Evolutionary conservation across 2,329 filamentous ascomycete species (phyloP), one percentile per base, ranked within the genome.

Genomic region (Ophiostoma sp.): DNA sequence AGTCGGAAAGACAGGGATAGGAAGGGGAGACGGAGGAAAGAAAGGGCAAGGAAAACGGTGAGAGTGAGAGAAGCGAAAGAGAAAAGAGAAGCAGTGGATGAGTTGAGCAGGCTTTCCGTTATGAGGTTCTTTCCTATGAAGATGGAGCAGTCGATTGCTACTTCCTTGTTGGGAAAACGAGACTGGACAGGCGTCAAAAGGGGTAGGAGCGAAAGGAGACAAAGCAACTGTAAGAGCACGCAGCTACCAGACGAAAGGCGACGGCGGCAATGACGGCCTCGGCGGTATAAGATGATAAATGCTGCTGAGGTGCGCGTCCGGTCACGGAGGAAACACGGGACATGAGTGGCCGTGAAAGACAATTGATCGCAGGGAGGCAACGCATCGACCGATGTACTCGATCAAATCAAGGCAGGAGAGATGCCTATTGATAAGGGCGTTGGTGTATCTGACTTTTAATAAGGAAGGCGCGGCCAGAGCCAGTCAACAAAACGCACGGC

Each of bases 331-430:
- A n/a, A n/a, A 2, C n/a, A 40, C 27, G 14, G 5, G 36, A 40
- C 5, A 62, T 62, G 27, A 27, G 27, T 27, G 27, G 27, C 2
- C 27, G 27, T 27, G 27, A 27, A 27, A 27, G 27, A 27, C 27
- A 62, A 5, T 62, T 55, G 14, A 62, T 63, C n/a, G 38, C 40
- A 63, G 40, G 60, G 60, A 42, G 60, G 60, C 60, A 63, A 63
- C 42, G 3, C 38, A 63, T 44, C 40, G 60, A 63, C 60, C 3
- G 38, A 60, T 38, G 52, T 58, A 58, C 52, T 38, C 9, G 14
- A 3, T 12, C 9, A 60, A 55, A 60, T 58, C 52, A 58, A 58
- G 52, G 52, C 52, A 58, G 27, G 18, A 38, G 52, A 58, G 52
- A 58, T 58, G 38, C 36, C 55, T 38, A 3, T 11, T 40, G 55